A percentile compares a stretch with the other conserved stretches of the same genome.
These are phyloP conservation scores for Malbranchea zuffiana DNA, from an alignment of 2,329 filamentous ascomycete species.

Conservation along the genomic window DNA sequence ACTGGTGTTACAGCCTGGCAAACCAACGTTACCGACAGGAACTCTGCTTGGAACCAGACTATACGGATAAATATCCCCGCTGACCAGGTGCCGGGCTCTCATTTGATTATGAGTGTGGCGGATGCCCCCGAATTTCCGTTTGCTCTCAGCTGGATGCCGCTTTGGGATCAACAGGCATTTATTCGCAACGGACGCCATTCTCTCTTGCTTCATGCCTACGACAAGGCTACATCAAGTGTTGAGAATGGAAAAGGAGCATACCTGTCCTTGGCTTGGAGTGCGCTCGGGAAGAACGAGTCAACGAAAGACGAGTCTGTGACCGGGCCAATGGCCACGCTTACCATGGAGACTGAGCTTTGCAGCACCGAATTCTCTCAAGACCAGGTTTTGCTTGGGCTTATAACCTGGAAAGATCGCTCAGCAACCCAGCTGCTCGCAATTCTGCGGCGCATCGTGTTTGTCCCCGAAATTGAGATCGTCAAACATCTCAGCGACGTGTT, in stretches of 20 bases:
- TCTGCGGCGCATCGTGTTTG: conserved; percentile 76
- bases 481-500: conserved; percentile 85
- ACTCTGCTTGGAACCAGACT: conserved; percentile 78
- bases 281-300: conserved; percentile 54
- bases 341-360: conserved; percentile 75
- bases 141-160: conserved; percentile 79
- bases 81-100: conserved; percentile 67
- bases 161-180: conserved; percentile 89
- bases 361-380: conserved; percentile 94
- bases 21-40: conserved; percentile 67
- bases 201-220: conserved; percentile 76
- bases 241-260: conserved; percentile 72
- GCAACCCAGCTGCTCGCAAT: conserved; percentile 61
- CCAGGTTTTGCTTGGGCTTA: conserved; percentile 66
- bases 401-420: conserved; percentile 73
- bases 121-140: conserved; percentile 82
- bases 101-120: conserved; percentile 80
- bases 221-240: conserved; percentile 72
- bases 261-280: conserved; percentile 68
- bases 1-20: conserved; percentile 74
- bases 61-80: conserved; percentile 69
- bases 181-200: conserved; percentile 73
- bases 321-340: conserved; percentile 67
- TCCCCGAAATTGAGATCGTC: conserved; percentile 94
- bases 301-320: conserved; percentile 63